Evolutionary conservation across 148 eudicot species (phyloP).

Genomic region (Heliamphora exappendiculata): DNA sequence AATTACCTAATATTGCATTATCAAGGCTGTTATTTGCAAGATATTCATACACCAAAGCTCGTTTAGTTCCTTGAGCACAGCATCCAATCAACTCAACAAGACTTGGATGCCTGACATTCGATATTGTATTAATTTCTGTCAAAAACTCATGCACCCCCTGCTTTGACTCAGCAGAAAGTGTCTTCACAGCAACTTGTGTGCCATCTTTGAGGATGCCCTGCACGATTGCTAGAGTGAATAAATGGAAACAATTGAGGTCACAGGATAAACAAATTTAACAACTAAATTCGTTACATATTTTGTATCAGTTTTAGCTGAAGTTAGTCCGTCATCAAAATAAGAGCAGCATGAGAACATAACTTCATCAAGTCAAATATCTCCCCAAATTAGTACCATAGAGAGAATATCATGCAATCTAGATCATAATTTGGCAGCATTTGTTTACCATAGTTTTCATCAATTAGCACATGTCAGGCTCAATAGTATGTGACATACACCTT

Average conservation of each 20-base stretch:
- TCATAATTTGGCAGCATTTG: too few species aligned
- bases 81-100: constrained; percentile 83
- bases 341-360: background rate
- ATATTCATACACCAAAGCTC: constrained; percentile 79
- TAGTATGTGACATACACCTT: too few species aligned
- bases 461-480: background rate
- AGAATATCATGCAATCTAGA: background rate
- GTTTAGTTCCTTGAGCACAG: constrained; percentile 62
- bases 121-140: constrained; percentile 72
- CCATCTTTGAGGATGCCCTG: constrained; percentile 74
- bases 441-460: background rate
- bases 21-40: constrained; percentile 84
- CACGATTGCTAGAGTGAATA: constrained; percentile 11
- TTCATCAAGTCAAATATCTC: background rate
- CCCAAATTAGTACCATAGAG: background rate
- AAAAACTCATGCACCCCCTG: constrained; percentile 83
- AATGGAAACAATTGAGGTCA: background rate
- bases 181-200: constrained; percentile 72
- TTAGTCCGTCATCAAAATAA: background rate
- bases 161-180: constrained; percentile 78
- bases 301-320: background rate
- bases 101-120: constrained; percentile 74
- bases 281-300: background rate
- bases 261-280: background rate
- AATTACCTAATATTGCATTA: constrained; percentile 66